Evolutionary conservation across 2,329 filamentous ascomycete genomes (phyloP).

Genomic region (Cryphonectria parasitica): DNA sequence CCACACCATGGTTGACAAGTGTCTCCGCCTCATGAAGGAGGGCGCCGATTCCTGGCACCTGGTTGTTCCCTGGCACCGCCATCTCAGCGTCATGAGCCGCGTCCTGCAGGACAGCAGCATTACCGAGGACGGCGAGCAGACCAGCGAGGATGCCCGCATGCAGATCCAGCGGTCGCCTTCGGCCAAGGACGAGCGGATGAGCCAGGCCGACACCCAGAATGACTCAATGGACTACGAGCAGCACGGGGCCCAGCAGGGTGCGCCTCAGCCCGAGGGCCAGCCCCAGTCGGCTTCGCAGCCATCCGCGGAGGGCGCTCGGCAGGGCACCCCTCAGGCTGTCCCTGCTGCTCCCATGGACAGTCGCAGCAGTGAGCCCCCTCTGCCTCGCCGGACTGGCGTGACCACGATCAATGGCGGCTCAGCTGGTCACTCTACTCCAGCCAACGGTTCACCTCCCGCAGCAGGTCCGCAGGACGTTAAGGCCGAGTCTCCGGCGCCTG

Average conservation of each 20-base stretch:
- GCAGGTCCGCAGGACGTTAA: conserved; percentile 34
- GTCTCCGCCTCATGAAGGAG: conserved; percentile 61
- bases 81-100: conserved; percentile 64
- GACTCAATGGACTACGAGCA: conserved; percentile 64
- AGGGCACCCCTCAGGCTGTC: conserved; percentile 30
- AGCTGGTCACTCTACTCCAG: conserved; percentile 51
- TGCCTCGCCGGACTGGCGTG: conserved; percentile 56
- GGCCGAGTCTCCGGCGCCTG: conserved; percentile 40
- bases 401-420: conserved; percentile 64
- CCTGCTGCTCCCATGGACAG: conserved; percentile 39
- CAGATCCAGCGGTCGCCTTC: conserved; percentile 42
- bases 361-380: conserved; percentile 58
- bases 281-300: conserved; percentile 33
- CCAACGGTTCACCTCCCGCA: conserved; percentile 47
- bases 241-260: conserved; percentile 39
- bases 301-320: background rate
- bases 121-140: conserved; percentile 38
- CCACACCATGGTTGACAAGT: conserved; percentile 60
- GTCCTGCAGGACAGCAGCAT: conserved; percentile 59
- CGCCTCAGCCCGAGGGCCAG: conserved; percentile 41
- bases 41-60: conserved; percentile 64
- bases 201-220: conserved; percentile 58
- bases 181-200: conserved; percentile 59
- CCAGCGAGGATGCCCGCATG: conserved; percentile 42
- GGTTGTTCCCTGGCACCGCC: conserved; percentile 62